A percentile compares a stretch with the other conserved stretches of the same genome.
These are phyloP conservation scores for Elsinoe fawcettii DNA, from an alignment of 2,329 filamentous ascomycete genomes.

Conservation along the genomic window DNA sequence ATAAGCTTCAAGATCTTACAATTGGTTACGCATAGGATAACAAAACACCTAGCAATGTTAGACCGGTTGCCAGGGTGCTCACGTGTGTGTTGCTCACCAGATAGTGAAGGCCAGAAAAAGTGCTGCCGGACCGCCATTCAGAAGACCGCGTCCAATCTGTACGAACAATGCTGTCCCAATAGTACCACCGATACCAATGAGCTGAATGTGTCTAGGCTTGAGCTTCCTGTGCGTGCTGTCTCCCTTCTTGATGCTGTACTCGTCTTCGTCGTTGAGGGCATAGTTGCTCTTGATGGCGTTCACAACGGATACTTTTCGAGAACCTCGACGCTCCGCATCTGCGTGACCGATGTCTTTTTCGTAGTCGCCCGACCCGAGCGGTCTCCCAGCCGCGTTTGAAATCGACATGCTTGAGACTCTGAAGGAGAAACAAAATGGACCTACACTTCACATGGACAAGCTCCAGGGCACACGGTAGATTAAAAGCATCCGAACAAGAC, in stretches of 20 bases:
- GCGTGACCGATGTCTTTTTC: not conserved
- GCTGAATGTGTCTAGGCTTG: slow-evolving; percentile 39
- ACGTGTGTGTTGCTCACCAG: slow-evolving; percentile 26
- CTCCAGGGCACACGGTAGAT: not conserved
- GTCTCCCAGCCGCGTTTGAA: slow-evolving; percentile 1
- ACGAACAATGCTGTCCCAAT: slow-evolving; percentile 44
- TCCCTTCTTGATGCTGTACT: slow-evolving; percentile 14
- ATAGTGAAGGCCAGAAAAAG: slow-evolving; percentile 41
- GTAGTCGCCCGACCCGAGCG: slow-evolving; percentile 1
- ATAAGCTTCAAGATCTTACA: slow-evolving; percentile 14
- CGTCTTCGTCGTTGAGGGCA: slow-evolving; percentile 7
- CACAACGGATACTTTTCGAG: slow-evolving; percentile 7
- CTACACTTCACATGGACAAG: not conserved
- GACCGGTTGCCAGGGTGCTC: not conserved
- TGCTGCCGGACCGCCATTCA: slow-evolving; percentile 41
- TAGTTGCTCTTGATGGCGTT: slow-evolving; percentile 14
- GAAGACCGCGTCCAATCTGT: slow-evolving; percentile 38
- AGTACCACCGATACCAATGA: slow-evolving; percentile 38
- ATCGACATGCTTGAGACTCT: not conserved
- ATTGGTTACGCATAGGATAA: slow-evolving; percentile 15
- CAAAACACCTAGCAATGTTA: slow-evolving; percentile 29
- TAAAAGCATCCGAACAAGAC: not conserved
- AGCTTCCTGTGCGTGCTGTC: slow-evolving; percentile 37
- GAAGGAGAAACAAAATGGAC: not conserved
- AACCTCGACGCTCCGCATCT: not conserved